Conservation (phyloP, 352 stramenopile species). For the Phytophthora agathidicida region DNA sequence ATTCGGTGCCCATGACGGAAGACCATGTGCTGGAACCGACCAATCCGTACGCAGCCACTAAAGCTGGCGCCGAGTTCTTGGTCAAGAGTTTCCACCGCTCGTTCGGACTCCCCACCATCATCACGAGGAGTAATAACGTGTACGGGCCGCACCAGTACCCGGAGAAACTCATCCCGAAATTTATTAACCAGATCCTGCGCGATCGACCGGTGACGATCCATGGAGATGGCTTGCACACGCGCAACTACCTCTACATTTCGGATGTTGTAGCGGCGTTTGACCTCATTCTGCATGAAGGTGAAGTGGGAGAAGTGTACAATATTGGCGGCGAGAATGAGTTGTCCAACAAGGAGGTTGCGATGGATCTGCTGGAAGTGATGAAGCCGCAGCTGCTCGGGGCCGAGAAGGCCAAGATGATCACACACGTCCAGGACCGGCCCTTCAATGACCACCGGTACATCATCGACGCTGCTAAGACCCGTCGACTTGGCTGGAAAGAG, state of each 20-base stretch:
- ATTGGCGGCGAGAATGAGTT: constrained; percentile 90
- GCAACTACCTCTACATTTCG: constrained; percentile 98
- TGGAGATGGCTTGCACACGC: constrained; percentile 94
- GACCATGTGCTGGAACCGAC: constrained; percentile 95
- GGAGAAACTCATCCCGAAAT: constrained; percentile 99
- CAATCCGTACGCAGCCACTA: constrained; percentile 98
- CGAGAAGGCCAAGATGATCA: constrained; percentile 62
- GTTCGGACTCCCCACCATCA: constrained; percentile 96
- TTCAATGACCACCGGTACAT: constrained; percentile 98
- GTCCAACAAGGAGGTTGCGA: constrained; percentile 84
- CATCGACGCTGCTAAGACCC: constrained; percentile 93
- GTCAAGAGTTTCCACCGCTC: constrained; percentile 94
- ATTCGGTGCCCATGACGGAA: constrained; percentile 94
- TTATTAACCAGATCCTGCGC: constrained; percentile 96
- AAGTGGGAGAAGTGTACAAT: constrained; percentile 96
- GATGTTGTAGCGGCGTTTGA: constrained; percentile 98
- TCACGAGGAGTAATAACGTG: constrained; percentile 99
- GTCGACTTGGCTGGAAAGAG: constrained; percentile 94
- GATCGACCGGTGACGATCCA: constrained; percentile 94
- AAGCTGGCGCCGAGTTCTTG: constrained; percentile 98
- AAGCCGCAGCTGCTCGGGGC: constrained; percentile 43
- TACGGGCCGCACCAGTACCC: constrained; percentile 99
- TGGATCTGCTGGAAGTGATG: constrained; percentile 84
- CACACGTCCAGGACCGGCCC: constrained; percentile 90
- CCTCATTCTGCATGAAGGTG: constrained; percentile 94